Conservation (phyloP, 495 filamentous ascomycete species). For the Podospora pseudoanserina region DNA sequence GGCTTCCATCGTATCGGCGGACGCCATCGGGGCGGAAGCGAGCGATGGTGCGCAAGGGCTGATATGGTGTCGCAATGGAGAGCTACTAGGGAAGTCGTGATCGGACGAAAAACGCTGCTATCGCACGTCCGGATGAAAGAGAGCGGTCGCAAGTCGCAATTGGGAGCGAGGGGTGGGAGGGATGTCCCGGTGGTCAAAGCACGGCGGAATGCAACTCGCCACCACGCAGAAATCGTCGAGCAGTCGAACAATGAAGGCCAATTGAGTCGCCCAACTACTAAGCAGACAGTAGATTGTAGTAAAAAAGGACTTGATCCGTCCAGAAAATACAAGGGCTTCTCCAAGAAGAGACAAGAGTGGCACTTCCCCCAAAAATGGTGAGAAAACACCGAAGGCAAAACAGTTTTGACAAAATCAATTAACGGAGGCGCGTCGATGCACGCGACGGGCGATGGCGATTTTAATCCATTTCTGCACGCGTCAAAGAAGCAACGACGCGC, state of each 20-base stretch:
- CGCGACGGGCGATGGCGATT: slow-evolving; percentile 18
- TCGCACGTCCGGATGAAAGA: slow-evolving; percentile 4
- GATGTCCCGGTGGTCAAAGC: slow-evolving; percentile 3
- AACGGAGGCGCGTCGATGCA: slow-evolving; percentile 24
- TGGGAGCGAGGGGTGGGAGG: background rate
- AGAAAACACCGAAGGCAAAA: background rate
- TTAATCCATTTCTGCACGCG: slow-evolving; percentile 14
- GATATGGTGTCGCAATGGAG: slow-evolving; percentile 33
- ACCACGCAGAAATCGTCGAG: background rate
- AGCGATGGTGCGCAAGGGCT: slow-evolving; percentile 31
- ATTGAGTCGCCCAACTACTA: background rate
- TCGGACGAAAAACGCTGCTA: slow-evolving; percentile 31
- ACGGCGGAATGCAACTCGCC: background rate
- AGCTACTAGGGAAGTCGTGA: slow-evolving; percentile 26
- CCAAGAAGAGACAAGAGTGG: too few species aligned
- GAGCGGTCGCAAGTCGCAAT: slow-evolving; percentile 11
- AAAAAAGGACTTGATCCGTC: background rate
- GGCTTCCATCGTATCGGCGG: slow-evolving; percentile 13
- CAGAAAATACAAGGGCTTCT: background rate
- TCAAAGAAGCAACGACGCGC: slow-evolving; percentile 24
- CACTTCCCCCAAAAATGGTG: too few species aligned
- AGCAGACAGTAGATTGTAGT: background rate
- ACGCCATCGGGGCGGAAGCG: slow-evolving; percentile 36
- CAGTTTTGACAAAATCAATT: slow-evolving; percentile 14
- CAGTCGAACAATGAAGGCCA: background rate